Base-by-base conservation (phyloP, 345 rosid genomes). In the Physaria fendleri region DNA sequence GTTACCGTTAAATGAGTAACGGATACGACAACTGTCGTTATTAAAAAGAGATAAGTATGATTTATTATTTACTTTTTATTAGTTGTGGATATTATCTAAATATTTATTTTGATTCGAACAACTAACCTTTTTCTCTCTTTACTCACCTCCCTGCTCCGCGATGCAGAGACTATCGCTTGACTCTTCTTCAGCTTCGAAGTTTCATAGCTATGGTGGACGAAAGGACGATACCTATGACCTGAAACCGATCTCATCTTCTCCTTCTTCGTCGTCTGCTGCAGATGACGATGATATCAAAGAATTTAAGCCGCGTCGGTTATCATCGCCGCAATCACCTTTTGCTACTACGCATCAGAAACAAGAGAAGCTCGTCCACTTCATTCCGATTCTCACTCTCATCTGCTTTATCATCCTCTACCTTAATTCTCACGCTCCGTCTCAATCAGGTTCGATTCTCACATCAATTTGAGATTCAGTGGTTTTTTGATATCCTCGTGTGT, bases 131-230 rank as follows among this genome's bases (percentile, higher is more conserved):
- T 62, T 45, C 66, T 66, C 42, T 62, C 44, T 57, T 14, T 14
- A 4, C 44, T 34, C 45, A 37, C 62, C 53, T 56, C 69, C 52
- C 53, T 40, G 16, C n/a, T 12, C 38, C 27, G 67, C 64, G 82
- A 92, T 89, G 99, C 99, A 93, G 58, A 83, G 99, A 29, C 89
- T 83, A 33, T 93, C 99, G 9, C 81, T 86, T 2, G 88, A 95
- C 55, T 84, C 98, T 1, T 94, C 98, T 1, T 94, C 98, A 5
- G 71, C 54, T 56, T 73, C 87, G 59, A 85, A 88, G 83, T 80
- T 79, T 69, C 77, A 78, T 65, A 28, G 66, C 82, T 76, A 87
- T 67, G 92, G 87, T 42, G 85, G 67, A 39, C 25, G 72, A 8
- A 71, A 72, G 16, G 80, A 75, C n/a, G 85, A 71, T 18, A 10